Evolutionary conservation across 495 filamentous ascomycete genomes (phyloP), one percentile per base, ranked within the genome.

Genomic region (Penicillium fimorum): DNA sequence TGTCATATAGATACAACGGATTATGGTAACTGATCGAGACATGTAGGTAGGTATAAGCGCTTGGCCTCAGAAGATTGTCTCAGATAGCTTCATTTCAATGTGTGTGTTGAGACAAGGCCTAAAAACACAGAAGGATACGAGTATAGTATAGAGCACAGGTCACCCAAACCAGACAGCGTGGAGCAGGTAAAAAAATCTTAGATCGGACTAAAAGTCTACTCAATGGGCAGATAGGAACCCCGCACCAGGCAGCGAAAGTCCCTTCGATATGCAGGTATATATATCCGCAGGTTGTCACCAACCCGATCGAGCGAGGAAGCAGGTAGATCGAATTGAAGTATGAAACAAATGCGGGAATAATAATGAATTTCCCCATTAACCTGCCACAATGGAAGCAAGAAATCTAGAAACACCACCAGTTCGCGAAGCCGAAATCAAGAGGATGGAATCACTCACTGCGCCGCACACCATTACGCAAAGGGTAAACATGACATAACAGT

Each of bases 401-500:
- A 49, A 45, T 53, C n/a, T 27, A 22, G 59, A 25, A 62, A 62
- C 61, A 60, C 64, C 64, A 35, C 58, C 58, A n/a, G 30, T 30
- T 44, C 58, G 46, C 45, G 18, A 50, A 52, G 20, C 24, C 13
- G 48, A 38, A 55, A 60, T 32, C 15, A 25, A 37, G 33, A 47
- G 5, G 30, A 33, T 35, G 24, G 17, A 50, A 58, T 46, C 55
- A 62, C 22, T 10, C 15, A 50, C 55, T 59, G 47, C 61, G 61
- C 61, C 61, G 47, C 64, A 58, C 59, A 62, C 59, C 64, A 45
- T 42, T 57, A 62, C 53, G 57, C 40, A 42, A 59, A 51, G 37
- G 48, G 10, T 17, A 48, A 46, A 57, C 11, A 12, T 15, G 44
- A 42, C n/a, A 27, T 47, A n/a, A 25, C 29, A 45, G 18, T 22